Percentiles rank a stretch among this genome's conserved stretches.
Conservation (phyloP, 345 rosid species). For the Ceriops tagal region DNA sequence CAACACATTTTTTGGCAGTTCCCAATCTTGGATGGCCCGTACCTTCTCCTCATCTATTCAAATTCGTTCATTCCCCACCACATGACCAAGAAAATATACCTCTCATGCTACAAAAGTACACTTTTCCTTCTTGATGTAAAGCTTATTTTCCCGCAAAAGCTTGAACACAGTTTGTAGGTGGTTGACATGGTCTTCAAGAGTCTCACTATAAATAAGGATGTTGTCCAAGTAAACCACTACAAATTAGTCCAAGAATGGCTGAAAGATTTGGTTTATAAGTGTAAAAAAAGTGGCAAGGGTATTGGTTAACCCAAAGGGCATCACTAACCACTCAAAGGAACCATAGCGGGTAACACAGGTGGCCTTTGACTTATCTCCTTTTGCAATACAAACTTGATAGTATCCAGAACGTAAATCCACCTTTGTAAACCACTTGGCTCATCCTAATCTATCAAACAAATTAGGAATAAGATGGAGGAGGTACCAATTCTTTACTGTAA, state of each 20-base stretch:
- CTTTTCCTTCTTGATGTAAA: not conserved
- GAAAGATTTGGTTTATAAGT: not conserved
- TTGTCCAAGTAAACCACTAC: not conserved
- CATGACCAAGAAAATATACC: not conserved
- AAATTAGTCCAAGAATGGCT: not conserved
- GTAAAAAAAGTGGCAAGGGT: not conserved
- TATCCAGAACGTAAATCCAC: no score
- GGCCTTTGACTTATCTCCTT: no score
- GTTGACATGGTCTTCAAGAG: not conserved
- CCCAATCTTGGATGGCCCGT: not conserved
- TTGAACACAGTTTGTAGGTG: not conserved
- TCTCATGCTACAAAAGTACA: not conserved
- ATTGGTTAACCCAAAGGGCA: not conserved
- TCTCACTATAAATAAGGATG: not conserved
- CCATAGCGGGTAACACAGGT: no score
- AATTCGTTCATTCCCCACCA: not conserved
- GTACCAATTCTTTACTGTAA: no score
- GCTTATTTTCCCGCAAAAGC: not conserved
- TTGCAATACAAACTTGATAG: no score
- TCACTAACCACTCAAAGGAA: no score
- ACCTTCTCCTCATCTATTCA: not conserved
- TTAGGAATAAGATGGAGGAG: no score
- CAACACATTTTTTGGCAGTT: no score
- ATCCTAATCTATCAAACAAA: no score
- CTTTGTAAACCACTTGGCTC: no score